phyloP scores from a whole-genome alignment of 179 eudicot species.

The Beta corolliflora region DNA sequence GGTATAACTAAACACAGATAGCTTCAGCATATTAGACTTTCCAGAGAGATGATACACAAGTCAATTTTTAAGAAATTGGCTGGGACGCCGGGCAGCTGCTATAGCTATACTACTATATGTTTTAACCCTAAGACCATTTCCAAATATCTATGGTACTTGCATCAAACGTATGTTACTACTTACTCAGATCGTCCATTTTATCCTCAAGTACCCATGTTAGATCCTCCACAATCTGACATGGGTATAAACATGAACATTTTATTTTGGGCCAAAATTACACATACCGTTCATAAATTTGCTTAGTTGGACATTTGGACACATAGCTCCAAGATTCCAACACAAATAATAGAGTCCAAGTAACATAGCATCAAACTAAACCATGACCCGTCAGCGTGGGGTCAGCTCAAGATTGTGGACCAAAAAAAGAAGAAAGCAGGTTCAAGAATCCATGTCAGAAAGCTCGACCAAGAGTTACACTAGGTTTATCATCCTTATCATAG shows the following conservation, averaged over 20 bases:
- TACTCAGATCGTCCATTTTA: too few relatives aligned
- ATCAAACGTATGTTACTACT: neutral
- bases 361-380: neutral
- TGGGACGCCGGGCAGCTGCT: neutral
- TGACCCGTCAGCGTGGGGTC: neutral
- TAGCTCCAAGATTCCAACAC: too few relatives aligned
- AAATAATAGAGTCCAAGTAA: too few relatives aligned
- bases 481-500: neutral
- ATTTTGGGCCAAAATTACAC: too few relatives aligned
- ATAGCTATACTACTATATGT: neutral
- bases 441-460: neutral
- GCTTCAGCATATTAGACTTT: neutral
- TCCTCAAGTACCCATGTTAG: too few relatives aligned
- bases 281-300: too few relatives aligned
- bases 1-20: neutral
- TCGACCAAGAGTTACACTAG: neutral
- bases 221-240: too few relatives aligned
- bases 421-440: neutral
- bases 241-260: too few relatives aligned
- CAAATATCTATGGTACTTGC: neutral
- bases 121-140: neutral
- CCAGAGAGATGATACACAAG: neutral
- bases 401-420: neutral
- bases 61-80: neutral
- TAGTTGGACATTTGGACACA: too few relatives aligned